Percentiles rank a stretch among this genome's conserved stretches.
phyloP scores from a whole-genome alignment of 352 stramenopile species.

The Globisporangium paroecandrum region DNA sequence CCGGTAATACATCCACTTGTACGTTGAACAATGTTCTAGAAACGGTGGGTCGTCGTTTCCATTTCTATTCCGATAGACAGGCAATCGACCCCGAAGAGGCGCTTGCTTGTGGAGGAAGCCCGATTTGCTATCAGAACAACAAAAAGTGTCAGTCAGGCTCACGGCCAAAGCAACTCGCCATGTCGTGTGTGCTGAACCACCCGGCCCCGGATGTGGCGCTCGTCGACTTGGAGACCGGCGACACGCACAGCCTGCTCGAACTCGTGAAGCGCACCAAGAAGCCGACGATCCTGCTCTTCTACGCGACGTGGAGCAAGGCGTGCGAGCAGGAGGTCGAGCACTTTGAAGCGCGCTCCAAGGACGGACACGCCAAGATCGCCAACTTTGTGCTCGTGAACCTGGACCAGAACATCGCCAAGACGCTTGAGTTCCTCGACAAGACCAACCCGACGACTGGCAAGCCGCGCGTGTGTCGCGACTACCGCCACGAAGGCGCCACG shows the following conservation, averaged over 20 bases:
- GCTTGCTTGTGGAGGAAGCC: background rate
- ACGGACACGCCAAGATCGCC: constrained; percentile 33
- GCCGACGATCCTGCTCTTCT: constrained; percentile 54
- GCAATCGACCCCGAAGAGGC: background rate
- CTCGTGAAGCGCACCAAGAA: constrained; percentile 31
- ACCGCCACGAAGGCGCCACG: constrained; percentile 31
- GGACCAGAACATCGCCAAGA: constrained; percentile 52
- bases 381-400: constrained; percentile 69
- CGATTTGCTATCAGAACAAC: background rate
- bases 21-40: background rate
- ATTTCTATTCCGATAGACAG: constrained; percentile 4
- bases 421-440: constrained; percentile 46
- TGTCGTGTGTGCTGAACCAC: constrained; percentile 52
- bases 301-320: constrained; percentile 61
- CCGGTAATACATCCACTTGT: background rate
- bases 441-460: constrained; percentile 32
- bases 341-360: constrained; percentile 59
- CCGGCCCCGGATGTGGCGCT: constrained; percentile 42
- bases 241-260: constrained; percentile 30
- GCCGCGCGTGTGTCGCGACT: constrained; percentile 51
- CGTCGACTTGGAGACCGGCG: constrained; percentile 50
- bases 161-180: constrained; percentile 10
- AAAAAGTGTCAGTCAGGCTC: background rate
- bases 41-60: background rate
- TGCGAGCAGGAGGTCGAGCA: constrained; percentile 48